A percentile compares a stretch with the other conserved stretches of the same genome.
Conservation (phyloP, 1,284 basidiomycete species). For the Trichosporon faecale region DNA sequence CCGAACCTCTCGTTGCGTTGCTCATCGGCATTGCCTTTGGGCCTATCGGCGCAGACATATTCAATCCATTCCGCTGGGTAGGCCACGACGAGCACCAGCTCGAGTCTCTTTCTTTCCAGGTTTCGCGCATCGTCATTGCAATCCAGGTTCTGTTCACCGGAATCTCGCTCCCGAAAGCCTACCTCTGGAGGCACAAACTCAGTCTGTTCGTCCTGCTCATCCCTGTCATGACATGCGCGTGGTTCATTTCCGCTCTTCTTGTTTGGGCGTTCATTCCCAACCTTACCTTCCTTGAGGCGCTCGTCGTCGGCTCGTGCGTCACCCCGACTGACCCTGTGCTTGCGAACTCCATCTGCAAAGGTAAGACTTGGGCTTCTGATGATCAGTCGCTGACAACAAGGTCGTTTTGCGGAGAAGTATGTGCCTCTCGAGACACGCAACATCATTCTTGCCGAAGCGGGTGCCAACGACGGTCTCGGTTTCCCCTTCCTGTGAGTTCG, state of each 20-base stretch:
- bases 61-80: slow-evolving; percentile 34
- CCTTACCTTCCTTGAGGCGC: slow-evolving; percentile 76
- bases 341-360: slow-evolving; percentile 60
- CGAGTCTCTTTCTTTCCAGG: slow-evolving; percentile 60
- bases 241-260: slow-evolving; percentile 76
- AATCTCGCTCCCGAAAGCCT: slow-evolving; percentile 82
- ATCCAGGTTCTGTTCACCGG: slow-evolving; percentile 97
- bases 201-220: slow-evolving; percentile 76
- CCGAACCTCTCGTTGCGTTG: slow-evolving; percentile 91
- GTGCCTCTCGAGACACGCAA: slow-evolving; percentile 49
- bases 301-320: slow-evolving; percentile 86
- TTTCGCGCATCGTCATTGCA: slow-evolving; percentile 88
- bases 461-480: slow-evolving; percentile 71
- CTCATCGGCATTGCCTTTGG: slow-evolving; percentile 85
- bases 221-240: slow-evolving; percentile 77
- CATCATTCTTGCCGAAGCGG: slow-evolving; percentile 49
- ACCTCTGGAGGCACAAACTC: slow-evolving; percentile 81
- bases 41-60: slow-evolving; percentile 38
- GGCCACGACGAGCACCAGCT: slow-evolving; percentile 20
- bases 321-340: slow-evolving; percentile 96
- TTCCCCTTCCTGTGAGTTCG: slow-evolving; percentile 73
- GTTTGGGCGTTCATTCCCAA: slow-evolving; percentile 85
- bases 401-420: slow-evolving; percentile 47
- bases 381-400: slow-evolving; percentile 20
- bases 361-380: slow-evolving; percentile 18